These are phyloP conservation scores for Fusarium illudens DNA, from an alignment of 2,329 filamentous ascomycete species.

Conservation along the genomic window DNA sequence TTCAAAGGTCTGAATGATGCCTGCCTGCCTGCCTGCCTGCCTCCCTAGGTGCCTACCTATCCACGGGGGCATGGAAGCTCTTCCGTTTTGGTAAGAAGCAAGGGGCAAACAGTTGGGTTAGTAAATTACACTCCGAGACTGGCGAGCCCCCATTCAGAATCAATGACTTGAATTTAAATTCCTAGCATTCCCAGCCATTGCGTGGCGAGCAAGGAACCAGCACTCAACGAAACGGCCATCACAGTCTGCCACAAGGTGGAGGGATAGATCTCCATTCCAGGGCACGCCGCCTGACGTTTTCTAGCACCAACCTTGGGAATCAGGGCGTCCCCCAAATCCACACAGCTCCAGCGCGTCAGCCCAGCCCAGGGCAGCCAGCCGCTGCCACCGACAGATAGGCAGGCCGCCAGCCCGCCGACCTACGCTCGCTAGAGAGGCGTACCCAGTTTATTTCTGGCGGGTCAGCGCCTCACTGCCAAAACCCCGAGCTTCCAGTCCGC, in stretches of 20 bases:
- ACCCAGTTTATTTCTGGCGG: constrained; percentile 35
- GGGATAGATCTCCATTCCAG: constrained; percentile 33
- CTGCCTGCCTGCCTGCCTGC: not conserved
- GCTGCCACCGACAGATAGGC: constrained; percentile 2
- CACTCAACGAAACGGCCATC: constrained; percentile 18
- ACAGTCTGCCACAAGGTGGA: not conserved
- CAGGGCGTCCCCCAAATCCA: constrained; percentile 29
- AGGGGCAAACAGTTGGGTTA: not conserved
- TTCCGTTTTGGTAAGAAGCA: not conserved
- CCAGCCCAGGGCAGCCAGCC: constrained; percentile 10
- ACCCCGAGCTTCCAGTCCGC: constrained; percentile 34
- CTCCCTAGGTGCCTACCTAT: not conserved
- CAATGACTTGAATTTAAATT: constrained; percentile 23
- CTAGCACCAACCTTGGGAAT: constrained; percentile 1
- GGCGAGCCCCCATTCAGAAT: constrained; percentile 19
- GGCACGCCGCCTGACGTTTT: constrained; percentile 26
- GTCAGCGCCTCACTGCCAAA: constrained; percentile 31
- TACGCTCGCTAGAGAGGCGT: constrained; percentile 10
- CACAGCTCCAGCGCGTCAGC: constrained; percentile 7
- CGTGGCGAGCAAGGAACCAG: not conserved
- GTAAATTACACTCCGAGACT: constrained; percentile 14
- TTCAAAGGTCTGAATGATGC: not conserved
- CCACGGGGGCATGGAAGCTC: not conserved
- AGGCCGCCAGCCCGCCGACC: constrained; percentile 12
- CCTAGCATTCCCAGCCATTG: constrained; percentile 16